Evolutionary conservation across 2,329 filamentous ascomycete genomes (phyloP).

Genomic region (Penicillium sp.): DNA sequence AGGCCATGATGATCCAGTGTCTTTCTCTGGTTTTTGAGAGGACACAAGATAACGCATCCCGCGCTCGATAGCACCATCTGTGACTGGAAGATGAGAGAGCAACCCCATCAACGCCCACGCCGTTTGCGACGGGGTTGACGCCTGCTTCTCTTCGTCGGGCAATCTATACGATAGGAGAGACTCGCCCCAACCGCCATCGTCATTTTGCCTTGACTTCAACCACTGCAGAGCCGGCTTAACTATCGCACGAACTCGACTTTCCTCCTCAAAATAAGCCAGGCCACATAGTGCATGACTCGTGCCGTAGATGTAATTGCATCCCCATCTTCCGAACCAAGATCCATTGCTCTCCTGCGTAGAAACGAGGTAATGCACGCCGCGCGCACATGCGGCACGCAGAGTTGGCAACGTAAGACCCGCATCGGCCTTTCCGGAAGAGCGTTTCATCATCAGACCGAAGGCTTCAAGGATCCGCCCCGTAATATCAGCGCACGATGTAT

Average conservation of each 20-base stretch:
- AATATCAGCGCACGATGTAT: conserved; percentile 35
- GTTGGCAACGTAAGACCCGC: neutral
- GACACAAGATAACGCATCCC: neutral
- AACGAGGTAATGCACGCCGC: conserved; percentile 26
- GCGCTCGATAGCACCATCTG: neutral
- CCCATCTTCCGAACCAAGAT: conserved; percentile 37
- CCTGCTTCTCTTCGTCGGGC: conserved; percentile 10
- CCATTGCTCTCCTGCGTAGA: conserved; percentile 26
- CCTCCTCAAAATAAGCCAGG: conserved; percentile 19
- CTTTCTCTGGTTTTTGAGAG: neutral
- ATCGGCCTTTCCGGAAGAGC: neutral
- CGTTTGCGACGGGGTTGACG: conserved; percentile 30
- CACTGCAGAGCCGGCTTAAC: conserved; percentile 16
- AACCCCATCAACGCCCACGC: neutral
- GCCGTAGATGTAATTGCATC: conserved; percentile 36
- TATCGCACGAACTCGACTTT: neutral
- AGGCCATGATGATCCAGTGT: conserved; percentile 21
- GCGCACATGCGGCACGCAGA: conserved; percentile 6
- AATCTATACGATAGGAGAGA: conserved; percentile 21
- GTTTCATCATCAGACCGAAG: conserved; percentile 26
- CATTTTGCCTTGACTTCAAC: conserved; percentile 28
- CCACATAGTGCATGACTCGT: conserved; percentile 34
- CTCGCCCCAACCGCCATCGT: conserved; percentile 37
- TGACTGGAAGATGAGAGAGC: neutral
- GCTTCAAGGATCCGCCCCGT: conserved; percentile 34